Evolutionary conservation across 495 filamentous ascomycete species (phyloP).

Genomic region (Mycothermus thermophilus): DNA sequence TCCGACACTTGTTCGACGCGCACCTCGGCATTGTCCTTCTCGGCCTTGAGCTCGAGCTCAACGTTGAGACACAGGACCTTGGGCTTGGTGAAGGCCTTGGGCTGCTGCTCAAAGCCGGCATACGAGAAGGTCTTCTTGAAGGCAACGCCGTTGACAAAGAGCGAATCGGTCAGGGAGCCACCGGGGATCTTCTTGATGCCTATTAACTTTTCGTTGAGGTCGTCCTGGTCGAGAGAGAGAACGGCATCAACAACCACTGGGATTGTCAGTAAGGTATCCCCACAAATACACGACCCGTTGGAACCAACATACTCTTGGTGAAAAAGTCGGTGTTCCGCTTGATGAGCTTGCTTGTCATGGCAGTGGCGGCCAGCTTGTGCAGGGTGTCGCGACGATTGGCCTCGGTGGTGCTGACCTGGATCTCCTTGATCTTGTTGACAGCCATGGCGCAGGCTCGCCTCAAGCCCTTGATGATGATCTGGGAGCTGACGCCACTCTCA

Average conservation of each 20-base stretch:
- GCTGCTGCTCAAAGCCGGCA: conserved; percentile 97
- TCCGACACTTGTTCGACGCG: conserved; percentile 96
- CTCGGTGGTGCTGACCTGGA: conserved; percentile 75
- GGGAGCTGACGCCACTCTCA: conserved; percentile 91
- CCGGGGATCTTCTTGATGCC: conserved; percentile 96
- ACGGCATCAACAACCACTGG: conserved; percentile 96
- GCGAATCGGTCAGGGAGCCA: conserved; percentile 88
- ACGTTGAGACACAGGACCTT: conserved; percentile 95
- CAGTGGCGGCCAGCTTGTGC: conserved; percentile 79
- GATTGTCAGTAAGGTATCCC: conserved; percentile 5
- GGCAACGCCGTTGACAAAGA: conserved; percentile 94
- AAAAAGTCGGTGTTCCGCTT: conserved; percentile 95
- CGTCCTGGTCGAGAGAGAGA: conserved; percentile 89
- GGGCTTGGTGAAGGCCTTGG: conserved; percentile 84
- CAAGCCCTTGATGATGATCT: conserved; percentile 93
- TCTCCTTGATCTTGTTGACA: conserved; percentile 97
- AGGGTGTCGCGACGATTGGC: conserved; percentile 82
- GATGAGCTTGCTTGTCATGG: conserved; percentile 99
- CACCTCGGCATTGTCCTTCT: conserved; percentile 98
- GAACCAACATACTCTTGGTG: conserved; percentile 65
- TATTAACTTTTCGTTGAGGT: conserved; percentile 95
- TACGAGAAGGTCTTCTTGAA: conserved; percentile 99
- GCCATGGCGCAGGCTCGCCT: conserved; percentile 81
- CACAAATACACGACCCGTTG: no score
- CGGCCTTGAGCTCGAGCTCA: conserved; percentile 91